Evolutionary conservation across 1,139 yeast species (phyloP).

Genomic region (Taphrina sp.): DNA sequence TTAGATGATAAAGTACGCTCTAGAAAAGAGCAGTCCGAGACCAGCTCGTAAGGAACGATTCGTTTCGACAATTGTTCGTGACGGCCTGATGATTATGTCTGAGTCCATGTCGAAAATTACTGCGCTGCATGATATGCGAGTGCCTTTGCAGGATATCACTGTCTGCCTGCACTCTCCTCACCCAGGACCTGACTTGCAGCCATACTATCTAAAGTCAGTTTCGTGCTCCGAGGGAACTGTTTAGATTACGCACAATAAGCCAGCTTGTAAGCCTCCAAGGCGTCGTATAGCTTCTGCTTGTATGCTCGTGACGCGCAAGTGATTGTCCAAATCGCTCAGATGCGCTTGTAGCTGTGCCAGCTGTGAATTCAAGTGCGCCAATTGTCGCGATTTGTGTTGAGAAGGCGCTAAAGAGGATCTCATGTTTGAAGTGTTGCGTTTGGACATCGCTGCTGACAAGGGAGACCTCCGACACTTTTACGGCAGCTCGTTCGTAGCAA

Average conservation of each 20-base stretch:
- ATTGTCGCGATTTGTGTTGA: constrained; percentile 51
- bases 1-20: constrained; percentile 18
- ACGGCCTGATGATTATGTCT: no score
- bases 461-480: no score
- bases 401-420: constrained; percentile 23
- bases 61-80: no score
- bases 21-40: constrained; percentile 8
- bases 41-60: no score
- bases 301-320: constrained; percentile 54
- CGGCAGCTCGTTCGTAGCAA: no score
- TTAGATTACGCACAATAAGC: constrained; percentile 47
- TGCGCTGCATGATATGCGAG: no score
- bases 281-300: constrained; percentile 59
- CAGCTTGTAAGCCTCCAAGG: constrained; percentile 62
- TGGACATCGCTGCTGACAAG: no score
- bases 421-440: constrained; percentile 2
- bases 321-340: constrained; percentile 56
- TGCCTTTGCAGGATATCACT: no score
- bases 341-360: constrained; percentile 63
- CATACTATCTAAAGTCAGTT: constrained; percentile 46
- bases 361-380: constrained; percentile 62
- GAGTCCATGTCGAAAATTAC: no score
- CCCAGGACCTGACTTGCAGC: constrained; percentile 62
- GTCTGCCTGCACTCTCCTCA: constrained; percentile 31
- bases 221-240: no score